Base-by-base conservation (phyloP, 2,329 filamentous ascomycete genomes). In the Hymenoscyphus linearis region DNA sequence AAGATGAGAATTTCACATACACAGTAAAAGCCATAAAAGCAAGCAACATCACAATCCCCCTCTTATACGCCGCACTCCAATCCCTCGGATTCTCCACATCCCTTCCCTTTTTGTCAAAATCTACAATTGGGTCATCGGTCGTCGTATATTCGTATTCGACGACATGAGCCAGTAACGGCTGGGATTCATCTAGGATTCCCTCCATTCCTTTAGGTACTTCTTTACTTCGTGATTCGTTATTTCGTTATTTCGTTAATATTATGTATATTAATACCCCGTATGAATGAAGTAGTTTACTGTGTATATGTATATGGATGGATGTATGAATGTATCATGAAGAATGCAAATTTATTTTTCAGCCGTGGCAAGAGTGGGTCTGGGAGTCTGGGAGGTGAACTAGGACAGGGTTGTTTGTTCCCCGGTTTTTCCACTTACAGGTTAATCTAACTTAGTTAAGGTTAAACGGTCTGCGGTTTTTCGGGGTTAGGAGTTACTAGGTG, bases 21-120 rank as follows among this genome's bases (percentile, higher is more conserved):
- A 85, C 81, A 0, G 80, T 82, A 63, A 85, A 85, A 0, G 80
- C 78, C 76, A 80, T 82, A 56, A 80, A 75, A 22, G 80, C 79
- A 31, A 85, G 74, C 37, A 85, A 68, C 18, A 73, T 66, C n/a
- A 84, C 80, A 56, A 85, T 76, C 26, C 74, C 72, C 78, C 80
- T 82, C 70, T 84, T 83, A 72, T 81, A 82, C 1, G 74, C 64
- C 2, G 66, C 65, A 0, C 80, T 76, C 83, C 83, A 86, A 59
- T 83, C 76, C 59, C 79, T 70, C 1, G 83, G 82, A 66, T 85
- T 81, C 14, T 81, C 80, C 1, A 72, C 65, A 60, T 83, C 80
- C 18, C 3, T 18, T 62, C 76, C 76, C 53, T 74, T 64, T 16
- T 76, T 75, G 61, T 80, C 72, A 63, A 81, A 81, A 57, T 79